Evolutionary conservation across 768 basidiomycete species (phyloP).

Genomic region (Tricholoma terreum): DNA sequence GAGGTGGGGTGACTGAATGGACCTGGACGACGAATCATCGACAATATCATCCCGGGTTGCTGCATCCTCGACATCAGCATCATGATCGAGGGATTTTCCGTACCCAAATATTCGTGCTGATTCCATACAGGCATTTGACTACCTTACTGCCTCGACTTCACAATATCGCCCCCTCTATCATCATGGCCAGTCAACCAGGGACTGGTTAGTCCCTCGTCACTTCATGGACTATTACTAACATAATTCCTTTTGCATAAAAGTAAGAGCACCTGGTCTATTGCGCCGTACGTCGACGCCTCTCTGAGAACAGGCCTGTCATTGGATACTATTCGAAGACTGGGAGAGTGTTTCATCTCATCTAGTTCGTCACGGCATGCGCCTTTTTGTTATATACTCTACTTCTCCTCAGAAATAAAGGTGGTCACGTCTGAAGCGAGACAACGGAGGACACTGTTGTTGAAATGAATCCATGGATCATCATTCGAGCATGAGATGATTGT

Average conservation of each 20-base stretch:
- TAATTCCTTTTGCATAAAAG: neutral
- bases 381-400: neutral
- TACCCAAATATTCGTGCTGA: too few species aligned
- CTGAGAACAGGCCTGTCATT: neutral
- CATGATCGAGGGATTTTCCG: too few species aligned
- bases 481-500: too few species aligned
- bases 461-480: neutral
- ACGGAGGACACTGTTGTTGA: neutral
- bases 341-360: neutral
- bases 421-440: neutral
- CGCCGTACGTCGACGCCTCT: neutral
- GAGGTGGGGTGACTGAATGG: too few species aligned
- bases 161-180: too few species aligned
- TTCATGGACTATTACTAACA: neutral
- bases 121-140: too few species aligned
- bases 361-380: neutral
- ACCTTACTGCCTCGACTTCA: too few species aligned
- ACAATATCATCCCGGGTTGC: neutral
- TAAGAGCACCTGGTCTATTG: neutral
- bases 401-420: neutral
- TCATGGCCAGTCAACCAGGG: neutral
- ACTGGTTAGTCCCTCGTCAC: neutral
- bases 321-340: neutral
- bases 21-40: neutral
- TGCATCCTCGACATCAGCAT: neutral